A percentile compares a stretch with the other conserved stretches of the same genome.
phyloP scores from a whole-genome alignment of 2,329 filamentous ascomycete species.

The Ascosphaera pollenicola region DNA sequence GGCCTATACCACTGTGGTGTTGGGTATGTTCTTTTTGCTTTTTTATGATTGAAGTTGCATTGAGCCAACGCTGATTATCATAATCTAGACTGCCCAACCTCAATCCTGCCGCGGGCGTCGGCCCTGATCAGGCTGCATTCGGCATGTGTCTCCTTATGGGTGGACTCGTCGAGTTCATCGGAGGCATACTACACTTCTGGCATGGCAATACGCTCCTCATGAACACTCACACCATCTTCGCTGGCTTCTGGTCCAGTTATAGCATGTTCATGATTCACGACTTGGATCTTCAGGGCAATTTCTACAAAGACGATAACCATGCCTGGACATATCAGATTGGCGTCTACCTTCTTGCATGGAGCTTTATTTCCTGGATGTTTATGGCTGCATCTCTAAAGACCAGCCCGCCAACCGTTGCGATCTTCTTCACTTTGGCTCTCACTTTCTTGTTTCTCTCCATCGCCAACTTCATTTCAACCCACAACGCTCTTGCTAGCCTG shows the following conservation, averaged over 20 bases:
- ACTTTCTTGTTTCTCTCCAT: conserved; percentile 36
- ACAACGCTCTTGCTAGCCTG: conserved; percentile 18
- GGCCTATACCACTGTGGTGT: conserved; percentile 25
- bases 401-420: conserved; percentile 33
- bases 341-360: conserved; percentile 37
- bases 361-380: conserved; percentile 35
- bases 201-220: conserved; percentile 42
- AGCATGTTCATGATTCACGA: conserved; percentile 32
- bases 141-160: conserved; percentile 12
- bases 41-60: not conserved
- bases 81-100: conserved; percentile 8
- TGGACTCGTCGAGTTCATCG: conserved; percentile 10
- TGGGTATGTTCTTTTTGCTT: conserved; percentile 20
- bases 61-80: not conserved
- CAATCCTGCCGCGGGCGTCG: conserved; percentile 7
- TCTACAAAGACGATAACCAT: conserved; percentile 17
- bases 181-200: conserved; percentile 19
- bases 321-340: conserved; percentile 30
- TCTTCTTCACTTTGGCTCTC: conserved; percentile 36
- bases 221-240: conserved; percentile 37
- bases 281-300: conserved; percentile 26
- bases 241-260: conserved; percentile 39
- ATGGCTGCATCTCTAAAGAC: conserved; percentile 34
- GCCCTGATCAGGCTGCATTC: conserved; percentile 9
- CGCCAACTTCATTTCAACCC: conserved; percentile 26